Evolutionary conservation across 352 stramenopile genomes (phyloP), one percentile per base, ranked within the genome.

Genomic region (Pythium chondricola): DNA sequence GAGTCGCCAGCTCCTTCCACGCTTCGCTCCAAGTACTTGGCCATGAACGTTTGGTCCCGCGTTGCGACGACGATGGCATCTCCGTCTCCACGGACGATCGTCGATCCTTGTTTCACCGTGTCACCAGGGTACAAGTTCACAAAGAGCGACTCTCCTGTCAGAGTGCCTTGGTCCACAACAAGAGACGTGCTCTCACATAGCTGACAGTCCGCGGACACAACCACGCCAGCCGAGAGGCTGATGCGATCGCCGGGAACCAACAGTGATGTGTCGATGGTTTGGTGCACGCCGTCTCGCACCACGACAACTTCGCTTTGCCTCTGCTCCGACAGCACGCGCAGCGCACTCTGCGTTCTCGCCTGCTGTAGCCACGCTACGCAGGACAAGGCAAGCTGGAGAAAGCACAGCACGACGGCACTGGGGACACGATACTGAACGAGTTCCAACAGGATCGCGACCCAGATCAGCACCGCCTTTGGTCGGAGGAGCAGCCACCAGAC

Each of bases 141-240:
- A 2, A 93, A 91, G 49, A 98, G 90, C 10, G 89, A 97, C 61
- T 98, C 93, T 55, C 95, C 95, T 17, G 93, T 98, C 21, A 98
- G 74, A 32, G 83, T 81, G 24, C 91, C 84, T 66, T 98, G 85
- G 62, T 97, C 84, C 42, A 97, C 88, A 52, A 94, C 74, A 38
- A 98, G 63, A 16, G 69, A 49, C 30, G 92, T 77, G 45, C 93
- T 75, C 18, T 87, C 73, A 57, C 87, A 85, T 13, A 95, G 48
- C 26, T 90, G 67, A 47, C 91, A 85, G 71, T 98, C 95, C 0
- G 93, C 93, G 5, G 95, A 94, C 21, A 98, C 82, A 11, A 89
- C 86, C 3, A 88, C 83, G 16, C 95, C 95, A 7, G 88, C 63
- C 11, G 71, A 67, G 5, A 99, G 65, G 27, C 89, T 79, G n/a